Conservation (phyloP, 257 asterid species). For the Nicotiana knightiana region DNA sequence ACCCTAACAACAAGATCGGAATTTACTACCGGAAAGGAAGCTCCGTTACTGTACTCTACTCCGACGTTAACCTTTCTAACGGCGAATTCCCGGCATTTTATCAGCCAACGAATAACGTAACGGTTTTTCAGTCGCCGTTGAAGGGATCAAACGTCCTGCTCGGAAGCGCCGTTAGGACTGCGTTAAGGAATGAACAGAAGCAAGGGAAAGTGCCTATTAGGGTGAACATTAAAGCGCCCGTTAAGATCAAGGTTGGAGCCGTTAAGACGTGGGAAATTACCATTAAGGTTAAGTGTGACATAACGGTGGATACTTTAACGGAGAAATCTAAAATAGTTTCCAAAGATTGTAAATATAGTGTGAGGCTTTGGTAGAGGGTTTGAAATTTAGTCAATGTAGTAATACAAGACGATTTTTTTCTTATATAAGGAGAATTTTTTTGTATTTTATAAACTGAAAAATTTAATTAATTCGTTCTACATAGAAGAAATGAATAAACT, state of each 20-base stretch:
- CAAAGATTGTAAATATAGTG: slow-evolving; percentile 49
- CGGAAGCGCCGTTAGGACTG: slow-evolving; percentile 32
- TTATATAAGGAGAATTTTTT: background rate
- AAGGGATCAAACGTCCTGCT: slow-evolving; percentile 46
- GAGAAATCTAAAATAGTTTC: slow-evolving; percentile 44
- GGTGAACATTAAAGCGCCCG: slow-evolving; percentile 46
- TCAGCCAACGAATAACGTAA: slow-evolving; percentile 66
- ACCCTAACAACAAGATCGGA: slow-evolving; percentile 70
- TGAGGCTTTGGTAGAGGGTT: slow-evolving; percentile 48
- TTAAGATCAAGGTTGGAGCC: slow-evolving; percentile 62
- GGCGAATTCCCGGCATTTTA: slow-evolving; percentile 59
- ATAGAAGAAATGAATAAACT: too few species aligned
- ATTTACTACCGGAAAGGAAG: slow-evolving; percentile 43
- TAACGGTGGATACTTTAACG: slow-evolving; percentile 42
- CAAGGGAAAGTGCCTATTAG: slow-evolving; percentile 44
- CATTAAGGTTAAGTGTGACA: slow-evolving; percentile 59
- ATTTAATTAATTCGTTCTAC: background rate
- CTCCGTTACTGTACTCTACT: slow-evolving; percentile 31
- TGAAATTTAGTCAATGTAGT: background rate
- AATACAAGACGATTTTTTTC: background rate
- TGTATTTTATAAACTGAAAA: background rate
- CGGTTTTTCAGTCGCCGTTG: slow-evolving; percentile 37
- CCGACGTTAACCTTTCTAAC: slow-evolving; percentile 39
- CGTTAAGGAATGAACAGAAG: slow-evolving; percentile 32
- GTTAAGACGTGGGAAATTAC: slow-evolving; percentile 65